phyloP scores from a whole-genome alignment of 208 protist species.

The Jaenimonas drosophilae region DNA sequence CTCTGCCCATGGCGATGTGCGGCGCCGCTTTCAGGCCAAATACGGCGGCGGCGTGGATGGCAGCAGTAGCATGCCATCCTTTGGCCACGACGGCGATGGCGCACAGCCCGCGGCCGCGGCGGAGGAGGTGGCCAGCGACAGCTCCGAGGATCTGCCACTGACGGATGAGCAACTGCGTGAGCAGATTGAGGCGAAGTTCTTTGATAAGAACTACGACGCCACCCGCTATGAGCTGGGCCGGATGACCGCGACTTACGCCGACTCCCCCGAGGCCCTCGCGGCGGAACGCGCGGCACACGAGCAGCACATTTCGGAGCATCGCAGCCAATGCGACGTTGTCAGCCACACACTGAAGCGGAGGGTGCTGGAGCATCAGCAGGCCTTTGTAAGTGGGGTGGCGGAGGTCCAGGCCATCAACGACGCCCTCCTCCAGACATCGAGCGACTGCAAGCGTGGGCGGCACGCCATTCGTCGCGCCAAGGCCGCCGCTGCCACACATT shows the following conservation, averaged over 20 bases:
- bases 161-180: constrained; percentile 79
- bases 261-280: constrained; percentile 29
- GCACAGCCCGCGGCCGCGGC: constrained; percentile 2
- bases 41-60: constrained; percentile 50
- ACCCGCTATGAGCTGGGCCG: constrained; percentile 55
- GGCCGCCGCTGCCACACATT: constrained; percentile 29
- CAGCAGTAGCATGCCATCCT: constrained; percentile 21
- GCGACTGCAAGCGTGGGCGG: constrained; percentile 73
- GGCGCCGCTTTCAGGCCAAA: constrained; percentile 49
- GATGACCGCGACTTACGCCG: constrained; percentile 45
- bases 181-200: constrained; percentile 78
- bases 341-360: constrained; percentile 78
- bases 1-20: constrained; percentile 27
- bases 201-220: constrained; percentile 69
- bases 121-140: constrained; percentile 15
- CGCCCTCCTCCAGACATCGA: constrained; percentile 63
- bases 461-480: constrained; percentile 54
- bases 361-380: constrained; percentile 55
- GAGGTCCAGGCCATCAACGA: constrained; percentile 69
- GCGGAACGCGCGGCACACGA: constrained; percentile 54
- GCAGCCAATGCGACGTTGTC: constrained; percentile 59
- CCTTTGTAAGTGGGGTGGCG: constrained; percentile 65
- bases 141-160: constrained; percentile 57
- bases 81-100: constrained; percentile 9
- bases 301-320: constrained; percentile 36